Base-by-base conservation (phyloP, 1,284 basidiomycete genomes). In the Ustanciosporium gigantosporum region DNA sequence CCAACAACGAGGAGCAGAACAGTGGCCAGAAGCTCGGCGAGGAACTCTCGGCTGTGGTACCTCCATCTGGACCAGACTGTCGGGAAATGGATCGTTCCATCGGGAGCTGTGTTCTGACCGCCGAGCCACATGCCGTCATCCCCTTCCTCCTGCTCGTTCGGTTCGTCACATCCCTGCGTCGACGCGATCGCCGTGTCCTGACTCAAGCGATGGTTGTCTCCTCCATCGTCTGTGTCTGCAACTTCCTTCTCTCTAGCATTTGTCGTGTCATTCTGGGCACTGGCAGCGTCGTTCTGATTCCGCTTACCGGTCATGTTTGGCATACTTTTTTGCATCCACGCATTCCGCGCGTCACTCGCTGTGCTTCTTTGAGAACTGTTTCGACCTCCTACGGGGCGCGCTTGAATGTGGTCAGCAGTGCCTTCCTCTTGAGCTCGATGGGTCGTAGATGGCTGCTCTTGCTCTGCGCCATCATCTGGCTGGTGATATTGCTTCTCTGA, bases 1-100 rank as follows among this genome's bases (percentile, higher is more conserved):
- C 71, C 71, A 4, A 73, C 67, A 14, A 67, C 44, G 34, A 73
- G 39, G 29, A 71, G 62, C 16, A 59, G 46, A 31, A 60, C 55
- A 3, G 59, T 47, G 3, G 55, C 55, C 2, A 58, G 47, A 11
- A 43, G 22, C 25, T 58, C 47, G 4, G 55, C 55, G 4, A 58
- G 31, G 13, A 58, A 58, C 31, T 58, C 55, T 14, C 47, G 55
- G 20, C 39, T 36, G 31, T 46, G 47, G 16, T 50, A 58, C 14
- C 55, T 34, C 46, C 46, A 51, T 15, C 43, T 34, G 8, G 47
- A 46, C 46, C 46, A 50, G 2, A 17, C 24, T 3, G 55, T 58
- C 7, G 55, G 55, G 16, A 57, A 57, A 2, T 40, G 39, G 11
- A 58, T 46, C 4, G 38, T 29, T 4, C 47, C 55, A 31, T 58